phyloP scores from a whole-genome alignment of 805 yeast genomes.

The Komagataella phaffii region DNA sequence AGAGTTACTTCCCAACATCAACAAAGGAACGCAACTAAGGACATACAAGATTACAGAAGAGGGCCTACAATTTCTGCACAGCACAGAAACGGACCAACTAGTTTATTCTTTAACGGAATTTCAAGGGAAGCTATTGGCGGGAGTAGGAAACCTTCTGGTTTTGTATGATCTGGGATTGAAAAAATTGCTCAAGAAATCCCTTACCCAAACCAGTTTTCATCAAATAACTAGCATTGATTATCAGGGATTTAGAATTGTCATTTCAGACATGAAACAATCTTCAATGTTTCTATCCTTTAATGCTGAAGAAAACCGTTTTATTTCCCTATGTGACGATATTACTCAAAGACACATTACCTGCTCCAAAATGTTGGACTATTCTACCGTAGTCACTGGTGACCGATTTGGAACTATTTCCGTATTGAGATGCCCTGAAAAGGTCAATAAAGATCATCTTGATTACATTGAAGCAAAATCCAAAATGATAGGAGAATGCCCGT shows the following conservation, averaged over 20 bases:
- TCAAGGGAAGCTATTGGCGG: slow-evolving; percentile 48
- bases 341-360: slow-evolving; percentile 55
- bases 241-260: slow-evolving; percentile 45
- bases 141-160: slow-evolving; percentile 36
- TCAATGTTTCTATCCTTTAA: slow-evolving; percentile 44
- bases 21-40: slow-evolving; percentile 17
- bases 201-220: slow-evolving; percentile 28
- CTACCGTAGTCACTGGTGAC: slow-evolving; percentile 76
- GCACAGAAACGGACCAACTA: slow-evolving; percentile 37
- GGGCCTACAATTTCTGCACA: slow-evolving; percentile 40
- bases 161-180: slow-evolving; percentile 66
- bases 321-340: slow-evolving; percentile 58
- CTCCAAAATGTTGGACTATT: slow-evolving; percentile 49
- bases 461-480: slow-evolving; percentile 17
- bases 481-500: slow-evolving; percentile 35
- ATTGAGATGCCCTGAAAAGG: slow-evolving; percentile 41
- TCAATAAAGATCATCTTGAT: slow-evolving; percentile 32
- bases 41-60: slow-evolving; percentile 22
- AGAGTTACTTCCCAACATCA: slow-evolving; percentile 15
- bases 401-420: slow-evolving; percentile 73
- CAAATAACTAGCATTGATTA: slow-evolving; percentile 41
- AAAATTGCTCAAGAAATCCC: slow-evolving; percentile 61
- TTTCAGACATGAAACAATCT: slow-evolving; percentile 64
- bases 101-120: slow-evolving; percentile 40
- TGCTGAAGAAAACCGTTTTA: slow-evolving; percentile 30